phyloP scores from a whole-genome alignment of 1,284 basidiomycete genomes.

The Fomitopsis betulina region DNA sequence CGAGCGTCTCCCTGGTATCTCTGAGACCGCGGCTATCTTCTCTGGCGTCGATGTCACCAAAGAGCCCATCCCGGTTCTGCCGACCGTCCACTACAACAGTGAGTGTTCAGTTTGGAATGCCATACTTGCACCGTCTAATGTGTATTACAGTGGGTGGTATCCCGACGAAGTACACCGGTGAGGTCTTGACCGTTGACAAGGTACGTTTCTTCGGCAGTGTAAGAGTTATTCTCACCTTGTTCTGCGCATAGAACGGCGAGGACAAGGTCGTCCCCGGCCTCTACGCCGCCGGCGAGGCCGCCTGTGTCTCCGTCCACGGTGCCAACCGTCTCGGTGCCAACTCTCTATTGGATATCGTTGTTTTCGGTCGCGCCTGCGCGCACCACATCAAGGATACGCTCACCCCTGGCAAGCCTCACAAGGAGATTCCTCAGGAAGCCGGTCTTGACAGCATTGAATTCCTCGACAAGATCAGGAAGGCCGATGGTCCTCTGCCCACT shows the following conservation, averaged over 20 bases:
- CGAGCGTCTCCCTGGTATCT: slow-evolving; percentile 98
- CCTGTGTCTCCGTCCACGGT: slow-evolving; percentile 98
- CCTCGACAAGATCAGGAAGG: slow-evolving; percentile 85
- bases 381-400: slow-evolving; percentile 96
- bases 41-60: slow-evolving; percentile 99
- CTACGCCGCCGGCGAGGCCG: slow-evolving; percentile 98
- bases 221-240: not conserved
- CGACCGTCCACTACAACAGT: slow-evolving; percentile 97
- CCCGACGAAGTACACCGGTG: slow-evolving; percentile 97
- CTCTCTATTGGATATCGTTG: slow-evolving; percentile 98
- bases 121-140: not conserved
- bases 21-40: slow-evolving; percentile 99
- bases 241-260: slow-evolving; percentile 58
- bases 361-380: slow-evolving; percentile 97
- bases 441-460: slow-evolving; percentile 86
- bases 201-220: slow-evolving; percentile 18
- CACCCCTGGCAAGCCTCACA: slow-evolving; percentile 89
- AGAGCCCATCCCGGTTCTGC: slow-evolving; percentile 96
- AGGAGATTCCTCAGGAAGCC: slow-evolving; percentile 83
- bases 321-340: slow-evolving; percentile 99
- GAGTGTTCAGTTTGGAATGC: slow-evolving; percentile 29
- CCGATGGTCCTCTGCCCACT: slow-evolving; percentile 82
- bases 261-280: slow-evolving; percentile 96
- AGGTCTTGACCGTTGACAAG: slow-evolving; percentile 85
- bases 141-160: slow-evolving; percentile 90